These are phyloP conservation scores for Diaporthe nobilis DNA, from an alignment of 2,329 filamentous ascomycete species.

Conservation along the genomic window DNA sequence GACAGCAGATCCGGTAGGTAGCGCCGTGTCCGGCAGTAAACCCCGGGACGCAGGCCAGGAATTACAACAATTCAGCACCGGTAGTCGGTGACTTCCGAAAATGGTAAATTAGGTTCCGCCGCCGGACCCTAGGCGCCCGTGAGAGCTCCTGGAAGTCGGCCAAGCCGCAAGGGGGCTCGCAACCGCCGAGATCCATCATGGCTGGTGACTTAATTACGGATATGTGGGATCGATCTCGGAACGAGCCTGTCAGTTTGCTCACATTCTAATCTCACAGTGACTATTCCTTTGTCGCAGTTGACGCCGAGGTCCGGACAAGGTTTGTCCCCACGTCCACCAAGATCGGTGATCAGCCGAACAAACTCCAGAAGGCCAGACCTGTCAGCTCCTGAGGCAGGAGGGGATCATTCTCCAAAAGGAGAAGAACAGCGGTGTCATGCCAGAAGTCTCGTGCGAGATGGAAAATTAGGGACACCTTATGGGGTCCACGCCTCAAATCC, in stretches of 20 bases:
- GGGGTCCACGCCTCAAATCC: slow-evolving; percentile 14
- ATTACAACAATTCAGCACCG: background rate
- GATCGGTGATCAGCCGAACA: slow-evolving; percentile 26
- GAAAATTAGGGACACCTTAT: slow-evolving; percentile 21
- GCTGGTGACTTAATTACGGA: background rate
- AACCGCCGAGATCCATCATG: background rate
- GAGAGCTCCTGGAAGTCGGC: background rate
- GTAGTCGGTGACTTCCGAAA: background rate
- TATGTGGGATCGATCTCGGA: slow-evolving; percentile 11
- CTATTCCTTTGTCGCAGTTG: background rate
- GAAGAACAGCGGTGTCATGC: slow-evolving; percentile 26
- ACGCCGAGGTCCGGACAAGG: background rate
- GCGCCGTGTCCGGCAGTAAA: background rate
- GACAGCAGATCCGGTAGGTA: background rate
- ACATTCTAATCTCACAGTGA: background rate
- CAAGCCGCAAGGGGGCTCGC: background rate
- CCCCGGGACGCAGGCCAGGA: background rate
- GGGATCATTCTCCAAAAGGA: slow-evolving; percentile 9
- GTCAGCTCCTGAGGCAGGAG: background rate
- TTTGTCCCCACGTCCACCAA: background rate
- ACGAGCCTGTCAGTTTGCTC: background rate
- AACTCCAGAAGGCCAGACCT: background rate
- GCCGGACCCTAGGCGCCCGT: background rate
- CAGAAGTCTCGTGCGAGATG: slow-evolving; percentile 27
- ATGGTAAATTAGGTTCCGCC: background rate